phyloP scores from a whole-genome alignment of 805 yeast genomes.

The Spathaspora gorwiae region DNA sequence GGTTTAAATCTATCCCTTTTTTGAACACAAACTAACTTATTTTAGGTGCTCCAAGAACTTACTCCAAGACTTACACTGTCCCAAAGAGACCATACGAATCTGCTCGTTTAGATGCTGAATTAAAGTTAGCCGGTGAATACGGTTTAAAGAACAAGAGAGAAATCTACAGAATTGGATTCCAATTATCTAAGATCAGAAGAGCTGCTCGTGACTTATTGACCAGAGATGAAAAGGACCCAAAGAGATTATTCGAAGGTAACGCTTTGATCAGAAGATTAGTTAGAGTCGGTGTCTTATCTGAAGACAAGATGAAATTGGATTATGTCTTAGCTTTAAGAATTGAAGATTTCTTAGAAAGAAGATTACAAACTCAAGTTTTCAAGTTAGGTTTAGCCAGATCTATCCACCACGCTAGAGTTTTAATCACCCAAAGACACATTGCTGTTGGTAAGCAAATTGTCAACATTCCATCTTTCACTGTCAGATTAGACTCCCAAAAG shows the following conservation, averaged over 20 bases:
- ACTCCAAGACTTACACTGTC: slow-evolving; percentile 99
- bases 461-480: slow-evolving; percentile 98
- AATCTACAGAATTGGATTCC: slow-evolving; percentile 99
- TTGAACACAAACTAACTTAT: slow-evolving; percentile 18
- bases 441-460: slow-evolving; percentile 99
- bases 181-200: slow-evolving; percentile 98
- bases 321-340: slow-evolving; percentile 96
- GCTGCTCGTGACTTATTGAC: slow-evolving; percentile 99
- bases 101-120: slow-evolving; percentile 98
- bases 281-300: slow-evolving; percentile 97
- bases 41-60: slow-evolving; percentile 95
- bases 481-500: slow-evolving; percentile 99
- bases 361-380: slow-evolving; percentile 99
- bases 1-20: background rate
- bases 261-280: slow-evolving; percentile 99
- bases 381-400: slow-evolving; percentile 99
- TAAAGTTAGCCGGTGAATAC: slow-evolving; percentile 99
- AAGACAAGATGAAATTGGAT: slow-evolving; percentile 99
- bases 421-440: slow-evolving; percentile 98
- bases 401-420: slow-evolving; percentile 99
- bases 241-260: slow-evolving; percentile 99
- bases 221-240: slow-evolving; percentile 99
- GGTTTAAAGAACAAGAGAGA: slow-evolving; percentile 99
- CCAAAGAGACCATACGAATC: slow-evolving; percentile 99
- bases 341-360: slow-evolving; percentile 99